A percentile compares a stretch with the other conserved stretches of the same genome.
phyloP scores from a whole-genome alignment of 306 rosid genomes.

The Medicago arabica region DNA sequence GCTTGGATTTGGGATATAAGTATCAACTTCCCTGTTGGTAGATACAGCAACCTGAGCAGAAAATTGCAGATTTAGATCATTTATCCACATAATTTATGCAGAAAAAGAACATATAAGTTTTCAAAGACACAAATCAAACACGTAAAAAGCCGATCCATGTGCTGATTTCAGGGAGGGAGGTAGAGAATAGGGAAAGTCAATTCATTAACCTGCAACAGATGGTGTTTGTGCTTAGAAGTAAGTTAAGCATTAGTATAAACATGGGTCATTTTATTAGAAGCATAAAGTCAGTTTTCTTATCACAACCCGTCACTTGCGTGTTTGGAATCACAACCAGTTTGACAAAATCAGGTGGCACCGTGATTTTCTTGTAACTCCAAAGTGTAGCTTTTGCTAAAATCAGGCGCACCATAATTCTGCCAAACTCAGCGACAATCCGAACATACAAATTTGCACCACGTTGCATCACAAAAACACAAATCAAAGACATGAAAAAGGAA shows the following conservation, averaged over 20 bases:
- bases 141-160: too few species aligned
- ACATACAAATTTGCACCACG: conserved; percentile 1
- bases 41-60: conserved; percentile 55
- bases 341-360: too few species aligned
- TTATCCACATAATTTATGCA: conserved; percentile 1
- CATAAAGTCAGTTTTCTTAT: conserved; percentile 5
- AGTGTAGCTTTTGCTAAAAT: too few species aligned
- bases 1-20: conserved; percentile 57
- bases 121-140: neutral
- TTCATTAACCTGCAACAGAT: conserved; percentile 29
- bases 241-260: neutral
- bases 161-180: too few species aligned
- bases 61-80: conserved; percentile 33
- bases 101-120: conserved; percentile 14
- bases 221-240: neutral
- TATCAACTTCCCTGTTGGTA: conserved; percentile 60
- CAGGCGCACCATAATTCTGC: neutral
- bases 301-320: neutral
- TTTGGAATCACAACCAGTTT: too few species aligned
- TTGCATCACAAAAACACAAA: neutral
- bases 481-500: conserved; percentile 29
- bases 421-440: neutral
- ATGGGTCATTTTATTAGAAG: conserved; percentile 24
- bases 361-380: too few species aligned
- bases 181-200: conserved; percentile 9